Percentiles rank a stretch among this genome's conserved stretches.
These are phyloP conservation scores for Aspergillus haitiensis DNA, from an alignment of 495 filamentous ascomycete species.

Conservation along the genomic window DNA sequence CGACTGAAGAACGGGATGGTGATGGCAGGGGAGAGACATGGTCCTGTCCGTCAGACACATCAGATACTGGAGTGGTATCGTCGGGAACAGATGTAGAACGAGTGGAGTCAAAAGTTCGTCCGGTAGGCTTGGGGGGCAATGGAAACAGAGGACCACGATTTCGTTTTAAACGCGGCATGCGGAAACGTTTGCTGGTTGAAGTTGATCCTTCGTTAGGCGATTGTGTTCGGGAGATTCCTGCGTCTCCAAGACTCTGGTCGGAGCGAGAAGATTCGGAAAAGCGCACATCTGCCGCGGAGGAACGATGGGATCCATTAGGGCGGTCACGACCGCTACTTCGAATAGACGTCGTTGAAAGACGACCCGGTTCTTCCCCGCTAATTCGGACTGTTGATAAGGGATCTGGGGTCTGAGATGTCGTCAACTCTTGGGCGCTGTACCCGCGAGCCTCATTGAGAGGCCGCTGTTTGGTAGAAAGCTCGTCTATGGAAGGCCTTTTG, in stretches of 20 bases:
- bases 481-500: slow-evolving; percentile 39
- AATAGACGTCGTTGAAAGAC: slow-evolving; percentile 52
- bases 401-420: slow-evolving; percentile 39
- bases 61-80: slow-evolving; percentile 28
- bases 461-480: slow-evolving; percentile 25
- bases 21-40: slow-evolving; percentile 55
- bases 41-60: slow-evolving; percentile 35
- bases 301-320: slow-evolving; percentile 64
- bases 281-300: slow-evolving; percentile 67
- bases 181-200: slow-evolving; percentile 73
- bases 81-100: slow-evolving; percentile 26
- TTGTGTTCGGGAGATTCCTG: slow-evolving; percentile 48
- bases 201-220: slow-evolving; percentile 36
- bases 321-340: slow-evolving; percentile 58
- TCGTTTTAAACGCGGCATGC: slow-evolving; percentile 76
- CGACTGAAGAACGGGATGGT: slow-evolving; percentile 54
- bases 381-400: slow-evolving; percentile 51
- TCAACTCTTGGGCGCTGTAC: slow-evolving; percentile 34
- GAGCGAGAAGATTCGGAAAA: slow-evolving; percentile 91
- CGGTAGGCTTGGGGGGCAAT: slow-evolving; percentile 64
- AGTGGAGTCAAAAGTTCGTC: slow-evolving; percentile 30
- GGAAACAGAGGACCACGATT: slow-evolving; percentile 87
- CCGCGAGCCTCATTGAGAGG: slow-evolving; percentile 21
- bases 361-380: slow-evolving; percentile 68
- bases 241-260: slow-evolving; percentile 80